These are phyloP conservation scores for Ustilago curta DNA, from an alignment of 1,284 basidiomycete species.

Conservation along the genomic window DNA sequence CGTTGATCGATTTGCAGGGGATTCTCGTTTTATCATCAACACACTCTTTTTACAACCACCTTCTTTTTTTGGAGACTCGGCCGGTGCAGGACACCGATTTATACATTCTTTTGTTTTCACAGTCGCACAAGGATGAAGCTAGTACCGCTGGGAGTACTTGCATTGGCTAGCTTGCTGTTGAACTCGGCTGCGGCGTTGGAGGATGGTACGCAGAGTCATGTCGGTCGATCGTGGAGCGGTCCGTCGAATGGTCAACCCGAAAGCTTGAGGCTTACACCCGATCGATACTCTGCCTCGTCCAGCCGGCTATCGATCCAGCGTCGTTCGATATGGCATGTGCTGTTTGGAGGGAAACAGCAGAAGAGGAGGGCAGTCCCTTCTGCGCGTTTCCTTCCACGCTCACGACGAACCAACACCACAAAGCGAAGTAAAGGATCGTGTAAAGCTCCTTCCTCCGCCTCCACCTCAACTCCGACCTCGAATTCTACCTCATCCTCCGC, in stretches of 20 bases:
- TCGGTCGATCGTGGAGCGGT: not conserved
- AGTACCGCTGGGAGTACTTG: conserved; percentile 28
- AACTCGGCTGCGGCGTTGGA: conserved; percentile 18
- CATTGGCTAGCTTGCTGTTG: conserved; percentile 27
- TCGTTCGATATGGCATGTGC: conserved; percentile 31
- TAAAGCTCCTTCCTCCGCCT: conserved; percentile 16
- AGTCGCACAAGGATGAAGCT: conserved; percentile 28
- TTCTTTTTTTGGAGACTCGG: conserved; percentile 5
- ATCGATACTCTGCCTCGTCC: conserved; percentile 6
- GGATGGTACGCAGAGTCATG: not conserved
- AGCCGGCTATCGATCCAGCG: conserved; percentile 5
- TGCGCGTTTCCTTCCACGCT: conserved; percentile 12
- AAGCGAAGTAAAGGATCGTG: conserved; percentile 23
- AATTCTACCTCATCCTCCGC: conserved; percentile 4
- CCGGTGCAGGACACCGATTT: conserved; percentile 35
- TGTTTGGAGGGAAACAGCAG: conserved; percentile 12
- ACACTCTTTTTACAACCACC: conserved; percentile 10
- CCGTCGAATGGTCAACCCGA: not conserved
- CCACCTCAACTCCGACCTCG: conserved; percentile 2
- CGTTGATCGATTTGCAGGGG: conserved; percentile 26
- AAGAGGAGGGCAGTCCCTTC: conserved; percentile 54
- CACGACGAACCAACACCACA: conserved; percentile 5
- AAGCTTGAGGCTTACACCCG: conserved; percentile 14
- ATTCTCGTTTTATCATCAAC: conserved; percentile 11
- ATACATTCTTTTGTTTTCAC: conserved; percentile 11